These are phyloP conservation scores for Colletotrichum orbiculare DNA, from an alignment of 2,329 filamentous ascomycete species.

Conservation along the genomic window DNA sequence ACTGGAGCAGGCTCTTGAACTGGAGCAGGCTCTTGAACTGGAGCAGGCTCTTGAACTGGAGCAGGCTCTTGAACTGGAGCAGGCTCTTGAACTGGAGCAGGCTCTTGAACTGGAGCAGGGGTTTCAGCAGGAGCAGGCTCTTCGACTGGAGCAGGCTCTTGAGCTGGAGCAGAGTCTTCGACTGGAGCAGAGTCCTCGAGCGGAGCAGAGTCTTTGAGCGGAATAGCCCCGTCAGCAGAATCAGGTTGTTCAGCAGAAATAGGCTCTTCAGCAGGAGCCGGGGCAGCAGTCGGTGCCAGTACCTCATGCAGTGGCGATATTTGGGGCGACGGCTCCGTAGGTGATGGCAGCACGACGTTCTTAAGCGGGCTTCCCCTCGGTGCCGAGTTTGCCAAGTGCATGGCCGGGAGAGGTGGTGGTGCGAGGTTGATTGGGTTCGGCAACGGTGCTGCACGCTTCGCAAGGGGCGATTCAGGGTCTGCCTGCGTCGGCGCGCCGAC, in stretches of 20 bases:
- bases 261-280: background rate
- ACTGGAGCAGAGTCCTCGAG: no score
- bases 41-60: no score
- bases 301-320: conserved; percentile 31
- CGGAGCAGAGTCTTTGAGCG: no score
- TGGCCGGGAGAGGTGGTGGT: conserved; percentile 45
- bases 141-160: no score
- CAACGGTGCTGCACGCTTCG: conserved; percentile 31
- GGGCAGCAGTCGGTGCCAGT: conserved; percentile 19
- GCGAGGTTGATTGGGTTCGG: conserved; percentile 46
- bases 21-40: no score
- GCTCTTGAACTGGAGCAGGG: no score
- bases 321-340: conserved; percentile 49
- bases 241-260: conserved; percentile 5
- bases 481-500: conserved; percentile 40
- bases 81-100: no score
- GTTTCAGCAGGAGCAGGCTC: no score
- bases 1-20: no score
- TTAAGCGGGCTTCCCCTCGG: conserved; percentile 63
- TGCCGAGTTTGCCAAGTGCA: conserved; percentile 40
- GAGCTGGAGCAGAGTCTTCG: no score
- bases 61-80: no score
- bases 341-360: conserved; percentile 61
- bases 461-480: conserved; percentile 31
- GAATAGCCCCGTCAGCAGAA: no score